Evolutionary conservation across 164 flowering plant species (phyloP), one percentile per base, ranked within the genome.

Genomic region (Macadamia tetraphylla): DNA sequence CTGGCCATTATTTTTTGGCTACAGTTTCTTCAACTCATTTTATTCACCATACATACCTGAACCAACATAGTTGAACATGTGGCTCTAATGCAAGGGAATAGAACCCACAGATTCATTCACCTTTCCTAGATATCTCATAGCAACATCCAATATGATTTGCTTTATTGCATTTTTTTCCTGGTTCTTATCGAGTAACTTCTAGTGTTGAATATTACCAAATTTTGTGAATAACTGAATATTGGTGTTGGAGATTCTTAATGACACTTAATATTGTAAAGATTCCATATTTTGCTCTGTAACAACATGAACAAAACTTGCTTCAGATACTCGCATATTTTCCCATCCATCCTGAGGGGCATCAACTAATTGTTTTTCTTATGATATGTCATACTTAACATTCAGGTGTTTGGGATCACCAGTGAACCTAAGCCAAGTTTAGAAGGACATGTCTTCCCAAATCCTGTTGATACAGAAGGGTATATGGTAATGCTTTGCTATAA

Each of bases 361-460:
- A 35, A 35, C 53, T 8, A 29, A 14, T 59, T 64, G n/a, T 44
- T 64, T 46, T 57, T 46, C 63, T 58, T 70, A 62, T 15, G 12
- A 30, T 23, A 42, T 18, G 35, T 35, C 48, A 14, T 65, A 12
- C 40, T 60, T 8, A 51, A 35, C 29, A 32, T 31, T 67, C 75
- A 94, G 99, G 92, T 90, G 3, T 92, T 94, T 79, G 97, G 95
- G 68, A 90, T 94, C n/a, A 83, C 97, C 31, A 74, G 60, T n/a
- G 85, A 89, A 60, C 88, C 84, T 61, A 81, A 85, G 43, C 98
- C 99, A 35, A 49, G 91, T 49, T 70, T 90, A 43, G 95, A 94
- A 74, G 99, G 98, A 30, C 97, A 94, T 84, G 84, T 90, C 49
- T 88, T 94, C 48, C 97, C 99, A 56, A 92, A 94, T 75, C 99